A percentile compares a stretch with the other conserved stretches of the same genome.
Conservation (phyloP, 1,284 basidiomycete genomes). For the Cutaneotrichosporon cavernicola region DNA sequence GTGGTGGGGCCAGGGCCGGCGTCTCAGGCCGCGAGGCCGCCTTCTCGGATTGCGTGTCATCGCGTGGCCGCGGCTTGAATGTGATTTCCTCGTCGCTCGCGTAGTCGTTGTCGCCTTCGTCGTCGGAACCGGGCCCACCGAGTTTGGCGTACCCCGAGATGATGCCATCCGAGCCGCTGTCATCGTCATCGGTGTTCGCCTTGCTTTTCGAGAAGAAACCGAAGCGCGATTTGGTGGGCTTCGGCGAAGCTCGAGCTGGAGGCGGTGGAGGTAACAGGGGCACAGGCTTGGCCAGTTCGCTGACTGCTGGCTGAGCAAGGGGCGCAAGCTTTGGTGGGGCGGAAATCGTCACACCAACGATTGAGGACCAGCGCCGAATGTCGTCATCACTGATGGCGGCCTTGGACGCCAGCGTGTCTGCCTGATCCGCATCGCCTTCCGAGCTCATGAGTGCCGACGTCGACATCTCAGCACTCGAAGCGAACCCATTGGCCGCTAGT, state of each 20-base stretch:
- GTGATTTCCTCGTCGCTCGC: conserved; percentile 25
- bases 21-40: neutral
- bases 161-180: conserved; percentile 22
- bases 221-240: conserved; percentile 21
- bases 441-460: conserved; percentile 13
- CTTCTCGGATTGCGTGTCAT: conserved; percentile 8
- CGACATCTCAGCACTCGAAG: neutral
- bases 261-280: conserved; percentile 42
- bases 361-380: conserved; percentile 36
- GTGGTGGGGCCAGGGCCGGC: neutral
- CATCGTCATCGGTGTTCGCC: conserved; percentile 15
- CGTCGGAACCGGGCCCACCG: conserved; percentile 33
- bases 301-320: conserved; percentile 11
- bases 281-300: conserved; percentile 24
- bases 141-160: conserved; percentile 33
- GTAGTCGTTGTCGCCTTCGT: conserved; percentile 35
- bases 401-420: conserved; percentile 28
- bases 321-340: conserved; percentile 1
- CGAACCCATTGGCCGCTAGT: neutral
- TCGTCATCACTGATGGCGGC: conserved; percentile 34
- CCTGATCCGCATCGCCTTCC: conserved; percentile 36
- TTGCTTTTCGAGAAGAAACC: conserved; percentile 35
- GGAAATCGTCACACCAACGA: conserved; percentile 32
- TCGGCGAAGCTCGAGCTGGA: conserved; percentile 8
- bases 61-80: conserved; percentile 7